These are phyloP conservation scores for Saxophila tyrrhenica DNA, from an alignment of 495 filamentous ascomycete species.

Conservation along the genomic window DNA sequence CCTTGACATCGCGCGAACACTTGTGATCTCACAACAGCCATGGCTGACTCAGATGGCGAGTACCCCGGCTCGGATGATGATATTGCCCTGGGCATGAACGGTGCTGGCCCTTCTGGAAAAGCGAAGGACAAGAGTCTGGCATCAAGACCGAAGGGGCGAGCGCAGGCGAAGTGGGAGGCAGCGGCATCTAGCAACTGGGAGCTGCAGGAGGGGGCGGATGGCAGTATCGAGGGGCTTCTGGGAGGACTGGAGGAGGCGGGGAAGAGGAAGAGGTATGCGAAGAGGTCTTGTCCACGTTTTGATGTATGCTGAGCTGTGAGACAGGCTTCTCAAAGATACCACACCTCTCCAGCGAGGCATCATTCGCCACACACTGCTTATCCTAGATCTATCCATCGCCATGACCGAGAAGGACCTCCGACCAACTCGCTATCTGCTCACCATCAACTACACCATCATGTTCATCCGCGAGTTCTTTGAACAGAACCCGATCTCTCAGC, in stretches of 20 bases:
- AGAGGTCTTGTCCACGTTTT: too few species aligned
- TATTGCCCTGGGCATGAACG: conserved; percentile 3
- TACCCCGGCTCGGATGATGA: conserved; percentile 84
- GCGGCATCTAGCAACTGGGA: conserved; percentile 33
- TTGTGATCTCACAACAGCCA: too few species aligned
- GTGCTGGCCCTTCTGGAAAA: conserved; percentile 4
- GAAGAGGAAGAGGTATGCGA: conserved; percentile 68
- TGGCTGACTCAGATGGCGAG: conserved; percentile 75
- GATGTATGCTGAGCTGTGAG: too few species aligned
- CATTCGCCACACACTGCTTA: conserved; percentile 82
- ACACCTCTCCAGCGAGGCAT: conserved; percentile 93
- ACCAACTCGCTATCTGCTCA: conserved; percentile 72
- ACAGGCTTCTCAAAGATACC: conserved; percentile 79
- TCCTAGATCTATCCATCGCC: conserved; percentile 84
- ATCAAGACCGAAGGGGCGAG: conserved; percentile 17
- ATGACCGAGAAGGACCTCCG: conserved; percentile 94
- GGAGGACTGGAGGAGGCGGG: conserved; percentile 57
- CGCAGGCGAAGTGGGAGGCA: conserved; percentile 46
- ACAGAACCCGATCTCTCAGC: conserved; percentile 96
- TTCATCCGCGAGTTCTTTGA: conserved; percentile 95
- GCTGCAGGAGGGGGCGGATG: conserved; percentile 66
- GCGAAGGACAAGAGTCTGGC: conserved; percentile 12
- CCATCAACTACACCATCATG: conserved; percentile 70
- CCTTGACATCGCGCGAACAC: too few species aligned
- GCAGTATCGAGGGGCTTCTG: conserved; percentile 58